Conservation (phyloP, 2,329 filamentous ascomycete genomes). For the Microcyclosporella mali region DNA sequence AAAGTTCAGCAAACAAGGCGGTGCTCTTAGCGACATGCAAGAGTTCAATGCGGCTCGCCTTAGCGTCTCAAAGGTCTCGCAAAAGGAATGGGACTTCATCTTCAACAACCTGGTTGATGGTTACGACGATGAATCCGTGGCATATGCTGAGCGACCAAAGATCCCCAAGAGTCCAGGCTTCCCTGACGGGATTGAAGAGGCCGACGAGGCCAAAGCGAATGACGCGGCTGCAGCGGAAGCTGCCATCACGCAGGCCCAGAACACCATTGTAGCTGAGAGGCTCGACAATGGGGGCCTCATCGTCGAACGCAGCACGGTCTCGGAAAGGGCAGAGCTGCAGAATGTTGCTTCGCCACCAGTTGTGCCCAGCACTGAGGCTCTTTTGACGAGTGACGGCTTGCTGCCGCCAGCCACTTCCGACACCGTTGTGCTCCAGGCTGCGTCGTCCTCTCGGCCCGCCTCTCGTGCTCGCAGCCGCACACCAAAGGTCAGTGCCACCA, state of each 20-base stretch:
- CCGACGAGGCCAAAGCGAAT: not conserved
- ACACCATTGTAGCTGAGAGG: slow-evolving; percentile 3
- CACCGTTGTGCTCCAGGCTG: slow-evolving; percentile 3
- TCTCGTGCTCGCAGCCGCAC: slow-evolving; percentile 14
- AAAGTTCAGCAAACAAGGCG: slow-evolving; percentile 49
- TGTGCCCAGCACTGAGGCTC: slow-evolving; percentile 5
- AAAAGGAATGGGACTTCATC: slow-evolving; percentile 60
- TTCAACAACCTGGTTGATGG: slow-evolving; percentile 34
- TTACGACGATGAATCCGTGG: slow-evolving; percentile 17
- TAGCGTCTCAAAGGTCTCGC: slow-evolving; percentile 67
- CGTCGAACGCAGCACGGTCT: slow-evolving; percentile 36
- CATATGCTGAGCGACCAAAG: not conserved
- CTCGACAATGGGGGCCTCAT: slow-evolving; percentile 15
- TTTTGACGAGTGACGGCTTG: not conserved
- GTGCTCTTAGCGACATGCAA: slow-evolving; percentile 57
- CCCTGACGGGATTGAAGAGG: slow-evolving; percentile 4
- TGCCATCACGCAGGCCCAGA: slow-evolving; percentile 1
- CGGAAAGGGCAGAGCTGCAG: slow-evolving; percentile 3
- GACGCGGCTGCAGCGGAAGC: slow-evolving; percentile 1
- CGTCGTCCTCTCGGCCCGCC: not conserved
- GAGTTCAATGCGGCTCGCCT: slow-evolving; percentile 74
- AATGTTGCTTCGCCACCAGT: slow-evolving; percentile 1
- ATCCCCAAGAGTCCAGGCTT: not conserved
- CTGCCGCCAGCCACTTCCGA: slow-evolving; percentile 5
- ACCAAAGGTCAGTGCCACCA: slow-evolving; percentile 11